Conservation (phyloP, 495 filamentous ascomycete genomes). For the Hypoxylon perforatum region DNA sequence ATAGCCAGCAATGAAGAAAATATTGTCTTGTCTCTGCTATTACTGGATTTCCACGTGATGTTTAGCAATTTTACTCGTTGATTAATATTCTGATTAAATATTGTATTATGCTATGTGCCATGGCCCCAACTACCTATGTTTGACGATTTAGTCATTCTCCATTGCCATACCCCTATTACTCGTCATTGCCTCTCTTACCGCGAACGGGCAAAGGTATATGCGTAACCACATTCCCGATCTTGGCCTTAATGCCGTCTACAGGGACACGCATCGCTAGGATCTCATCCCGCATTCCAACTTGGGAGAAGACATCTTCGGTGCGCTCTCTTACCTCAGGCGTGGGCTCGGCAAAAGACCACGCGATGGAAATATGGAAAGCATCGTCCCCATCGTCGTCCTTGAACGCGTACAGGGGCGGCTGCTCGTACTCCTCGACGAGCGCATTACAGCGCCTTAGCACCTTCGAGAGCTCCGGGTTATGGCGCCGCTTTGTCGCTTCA, state of each 20-base stretch:
- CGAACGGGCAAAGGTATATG: slow-evolving; percentile 59
- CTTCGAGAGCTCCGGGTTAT: slow-evolving; percentile 66
- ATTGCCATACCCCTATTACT: neutral
- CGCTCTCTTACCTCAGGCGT: slow-evolving; percentile 49
- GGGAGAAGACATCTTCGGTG: slow-evolving; percentile 45
- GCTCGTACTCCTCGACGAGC: slow-evolving; percentile 66
- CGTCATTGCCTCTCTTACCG: slow-evolving; percentile 26
- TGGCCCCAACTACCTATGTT: too few species aligned
- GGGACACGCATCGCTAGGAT: slow-evolving; percentile 48
- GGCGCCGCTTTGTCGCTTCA: neutral
- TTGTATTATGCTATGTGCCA: too few species aligned
- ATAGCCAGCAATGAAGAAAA: slow-evolving; percentile 25
- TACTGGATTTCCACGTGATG: neutral
- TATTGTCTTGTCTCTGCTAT: slow-evolving; percentile 5
- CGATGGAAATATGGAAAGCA: slow-evolving; percentile 84
- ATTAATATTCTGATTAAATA: neutral
- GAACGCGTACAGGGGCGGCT: slow-evolving; percentile 75
- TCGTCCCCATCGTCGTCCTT: slow-evolving; percentile 53
- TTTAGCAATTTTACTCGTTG: neutral
- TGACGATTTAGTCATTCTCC: neutral
- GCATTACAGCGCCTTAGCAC: slow-evolving; percentile 75
- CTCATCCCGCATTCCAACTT: slow-evolving; percentile 5
- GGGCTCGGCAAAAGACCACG: slow-evolving; percentile 71
- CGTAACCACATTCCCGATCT: slow-evolving; percentile 79
- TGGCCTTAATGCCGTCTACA: slow-evolving; percentile 72